Evolutionary conservation across 2,329 filamentous ascomycete species (phyloP).

Genomic region (Fusarium falciforme): DNA sequence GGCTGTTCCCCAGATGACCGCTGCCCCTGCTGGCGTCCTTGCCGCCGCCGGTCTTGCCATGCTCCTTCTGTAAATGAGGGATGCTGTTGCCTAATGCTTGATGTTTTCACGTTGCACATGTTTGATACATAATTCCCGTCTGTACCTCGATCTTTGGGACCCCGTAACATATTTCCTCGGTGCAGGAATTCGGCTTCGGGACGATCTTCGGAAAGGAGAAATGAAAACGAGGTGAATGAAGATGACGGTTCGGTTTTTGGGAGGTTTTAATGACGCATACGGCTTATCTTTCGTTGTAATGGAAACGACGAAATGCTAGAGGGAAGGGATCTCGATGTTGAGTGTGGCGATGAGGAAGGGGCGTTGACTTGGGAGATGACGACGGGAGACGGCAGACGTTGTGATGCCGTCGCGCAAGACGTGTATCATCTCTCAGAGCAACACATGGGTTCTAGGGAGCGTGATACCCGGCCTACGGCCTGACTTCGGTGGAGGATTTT

Average conservation of each 20-base stretch:
- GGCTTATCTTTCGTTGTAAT: slow-evolving; percentile 51
- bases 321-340: slow-evolving; percentile 37
- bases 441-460: slow-evolving; percentile 35
- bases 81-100: slow-evolving; percentile 31
- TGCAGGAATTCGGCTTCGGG: slow-evolving; percentile 35
- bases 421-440: slow-evolving; percentile 16
- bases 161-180: slow-evolving; percentile 41
- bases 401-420: slow-evolving; percentile 14
- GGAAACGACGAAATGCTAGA: slow-evolving; percentile 47
- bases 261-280: slow-evolving; percentile 49
- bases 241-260: slow-evolving; percentile 45
- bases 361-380: slow-evolving; percentile 20
- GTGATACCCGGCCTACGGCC: slow-evolving; percentile 42
- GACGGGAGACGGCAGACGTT: slow-evolving; percentile 19
- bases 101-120: slow-evolving; percentile 52
- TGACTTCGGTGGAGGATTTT: slow-evolving; percentile 38
- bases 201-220: slow-evolving; percentile 44
- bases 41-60: slow-evolving; percentile 62
- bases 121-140: slow-evolving; percentile 57
- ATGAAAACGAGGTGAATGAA: slow-evolving; percentile 45
- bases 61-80: slow-evolving; percentile 58
- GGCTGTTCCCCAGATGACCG: slow-evolving; percentile 55
- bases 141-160: slow-evolving; percentile 46
- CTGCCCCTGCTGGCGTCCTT: slow-evolving; percentile 58
- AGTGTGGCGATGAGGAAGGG: slow-evolving; percentile 25